Percentiles rank a stretch among this genome's conserved stretches.
These are phyloP conservation scores for Aurifilum marmelostoma DNA, from an alignment of 2,329 filamentous ascomycete species.

Conservation along the genomic window DNA sequence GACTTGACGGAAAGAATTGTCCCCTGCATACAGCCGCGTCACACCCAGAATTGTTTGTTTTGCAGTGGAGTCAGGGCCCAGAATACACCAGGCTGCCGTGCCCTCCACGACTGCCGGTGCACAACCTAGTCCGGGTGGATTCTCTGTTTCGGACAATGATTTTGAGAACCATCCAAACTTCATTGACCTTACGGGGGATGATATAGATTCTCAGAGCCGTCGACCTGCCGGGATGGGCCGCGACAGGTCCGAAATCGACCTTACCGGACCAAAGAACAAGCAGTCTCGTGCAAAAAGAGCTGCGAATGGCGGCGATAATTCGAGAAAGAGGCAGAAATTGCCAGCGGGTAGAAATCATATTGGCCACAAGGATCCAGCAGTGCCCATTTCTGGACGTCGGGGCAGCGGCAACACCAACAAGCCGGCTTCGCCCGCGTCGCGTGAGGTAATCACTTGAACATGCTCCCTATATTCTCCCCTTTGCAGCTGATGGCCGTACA, in stretches of 20 bases:
- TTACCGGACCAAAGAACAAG: background rate
- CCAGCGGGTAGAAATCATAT: background rate
- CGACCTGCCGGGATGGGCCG: background rate
- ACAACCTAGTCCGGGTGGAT: background rate
- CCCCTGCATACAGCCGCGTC: background rate
- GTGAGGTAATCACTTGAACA: background rate
- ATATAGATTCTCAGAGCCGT: background rate
- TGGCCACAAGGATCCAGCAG: background rate
- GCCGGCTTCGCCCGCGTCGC: background rate
- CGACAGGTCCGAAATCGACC: background rate
- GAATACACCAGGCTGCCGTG: background rate
- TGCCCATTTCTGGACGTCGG: background rate
- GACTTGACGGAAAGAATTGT: background rate
- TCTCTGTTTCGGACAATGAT: background rate
- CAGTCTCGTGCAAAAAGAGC: background rate
- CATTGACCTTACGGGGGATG: background rate
- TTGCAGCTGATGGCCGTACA: background rate
- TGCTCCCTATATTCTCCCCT: background rate
- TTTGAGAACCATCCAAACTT: background rate
- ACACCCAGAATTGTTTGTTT: background rate
- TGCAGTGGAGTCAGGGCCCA: background rate
- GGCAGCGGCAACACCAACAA: background rate
- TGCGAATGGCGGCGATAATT: background rate
- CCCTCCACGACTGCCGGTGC: background rate
- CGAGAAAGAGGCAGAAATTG: background rate